Evolutionary conservation across 2,329 filamentous ascomycete genomes (phyloP).

Genomic region (Xenosphaeropsis pyriputrescens): DNA sequence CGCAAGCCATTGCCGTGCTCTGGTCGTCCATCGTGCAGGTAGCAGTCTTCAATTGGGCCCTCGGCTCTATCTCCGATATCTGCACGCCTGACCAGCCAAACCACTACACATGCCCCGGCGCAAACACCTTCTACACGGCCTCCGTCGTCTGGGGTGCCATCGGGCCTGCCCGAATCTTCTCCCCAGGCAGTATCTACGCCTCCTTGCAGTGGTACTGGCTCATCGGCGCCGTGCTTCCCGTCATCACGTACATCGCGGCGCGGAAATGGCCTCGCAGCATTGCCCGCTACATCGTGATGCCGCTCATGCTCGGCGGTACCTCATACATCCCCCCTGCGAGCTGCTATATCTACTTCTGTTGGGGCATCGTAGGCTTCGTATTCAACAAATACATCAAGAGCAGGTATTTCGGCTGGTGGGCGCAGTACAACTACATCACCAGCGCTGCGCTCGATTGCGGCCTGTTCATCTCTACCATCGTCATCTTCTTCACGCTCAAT

Average conservation of each 20-base stretch:
- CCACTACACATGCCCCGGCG: constrained; percentile 48
- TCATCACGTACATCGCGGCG: constrained; percentile 37
- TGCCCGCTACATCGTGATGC: constrained; percentile 39
- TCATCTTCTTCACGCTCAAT: constrained; percentile 46
- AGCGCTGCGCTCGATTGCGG: constrained; percentile 57
- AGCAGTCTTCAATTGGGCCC: constrained; percentile 31
- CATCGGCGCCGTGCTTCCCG: constrained; percentile 34
- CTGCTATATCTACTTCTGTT: constrained; percentile 59
- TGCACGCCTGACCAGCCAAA: constrained; percentile 30
- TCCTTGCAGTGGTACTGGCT: constrained; percentile 58
- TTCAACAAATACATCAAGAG: constrained; percentile 56
- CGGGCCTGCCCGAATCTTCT: constrained; percentile 48
- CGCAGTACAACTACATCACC: constrained; percentile 55
- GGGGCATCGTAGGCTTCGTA: constrained; percentile 54
- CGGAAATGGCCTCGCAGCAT: constrained; percentile 43
- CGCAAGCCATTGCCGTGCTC: constrained; percentile 31
- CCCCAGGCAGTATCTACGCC: constrained; percentile 44
- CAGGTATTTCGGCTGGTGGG: constrained; percentile 52
- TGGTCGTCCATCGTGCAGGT: constrained; percentile 31
- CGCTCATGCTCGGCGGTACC: constrained; percentile 3
- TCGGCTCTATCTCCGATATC: constrained; percentile 27
- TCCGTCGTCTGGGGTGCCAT: constrained; percentile 56
- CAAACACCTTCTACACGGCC: constrained; percentile 44
- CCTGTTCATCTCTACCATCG: constrained; percentile 47
- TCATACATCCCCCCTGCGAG: constrained; percentile 28